Conservation (phyloP, 2,329 filamentous ascomycete species). For the Xenoacremonium recifei region DNA sequence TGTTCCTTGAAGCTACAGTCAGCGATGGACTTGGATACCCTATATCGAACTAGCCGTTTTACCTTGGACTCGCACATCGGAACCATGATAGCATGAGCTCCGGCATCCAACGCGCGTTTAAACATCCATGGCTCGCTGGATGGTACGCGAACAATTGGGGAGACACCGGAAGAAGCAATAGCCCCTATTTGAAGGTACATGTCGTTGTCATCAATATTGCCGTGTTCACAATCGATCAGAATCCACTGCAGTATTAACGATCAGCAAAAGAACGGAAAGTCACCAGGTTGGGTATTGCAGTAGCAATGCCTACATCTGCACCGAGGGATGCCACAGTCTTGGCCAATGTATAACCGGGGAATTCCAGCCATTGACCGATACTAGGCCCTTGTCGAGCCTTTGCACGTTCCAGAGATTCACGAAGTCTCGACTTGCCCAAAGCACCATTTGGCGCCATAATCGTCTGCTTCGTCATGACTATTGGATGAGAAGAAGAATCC, state of each 20-base stretch:
- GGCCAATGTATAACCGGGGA: conserved; percentile 30
- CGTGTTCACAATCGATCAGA: conserved; percentile 48
- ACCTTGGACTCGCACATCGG: conserved; percentile 26
- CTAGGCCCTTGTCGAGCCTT: conserved; percentile 25
- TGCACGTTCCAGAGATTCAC: conserved; percentile 27
- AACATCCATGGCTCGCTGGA: conserved; percentile 28
- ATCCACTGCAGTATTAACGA: conserved; percentile 43
- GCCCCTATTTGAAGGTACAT: conserved; percentile 47
- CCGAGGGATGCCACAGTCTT: conserved; percentile 27
- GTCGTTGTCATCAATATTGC: conserved; percentile 39
- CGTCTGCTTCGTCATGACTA: too few species aligned
- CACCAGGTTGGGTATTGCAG: background rate
- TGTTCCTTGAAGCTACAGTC: conserved; percentile 16
- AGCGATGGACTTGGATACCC: too few species aligned
- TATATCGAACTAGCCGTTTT: background rate
- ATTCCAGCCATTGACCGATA: conserved; percentile 9
- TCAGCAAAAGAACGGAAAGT: background rate
- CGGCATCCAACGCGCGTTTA: conserved; percentile 29
- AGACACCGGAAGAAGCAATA: conserved; percentile 35
- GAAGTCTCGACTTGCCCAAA: conserved; percentile 31
- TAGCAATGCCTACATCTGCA: conserved; percentile 20
- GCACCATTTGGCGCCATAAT: too few species aligned
- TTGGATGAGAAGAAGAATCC: too few species aligned
- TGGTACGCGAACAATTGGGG: conserved; percentile 19
- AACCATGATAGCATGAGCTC: conserved; percentile 31